phyloP scores from a whole-genome alignment of 208 protist genomes.

The Trypanosoma platydactyli region DNA sequence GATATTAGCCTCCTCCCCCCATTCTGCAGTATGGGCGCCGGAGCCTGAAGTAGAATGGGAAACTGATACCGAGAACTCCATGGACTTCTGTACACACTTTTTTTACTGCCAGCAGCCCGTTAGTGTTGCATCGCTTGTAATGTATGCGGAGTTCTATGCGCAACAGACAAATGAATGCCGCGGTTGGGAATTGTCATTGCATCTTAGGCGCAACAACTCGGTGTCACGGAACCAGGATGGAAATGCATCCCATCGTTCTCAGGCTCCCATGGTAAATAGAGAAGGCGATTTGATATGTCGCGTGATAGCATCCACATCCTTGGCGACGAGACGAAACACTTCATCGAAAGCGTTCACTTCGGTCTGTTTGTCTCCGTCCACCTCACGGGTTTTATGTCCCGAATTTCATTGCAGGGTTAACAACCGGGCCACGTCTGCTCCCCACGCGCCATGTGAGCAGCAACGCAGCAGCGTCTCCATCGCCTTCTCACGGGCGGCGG shows the following conservation, averaged over 20 bases:
- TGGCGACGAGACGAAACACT: conserved; percentile 3
- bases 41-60: not conserved
- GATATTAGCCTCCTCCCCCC: not conserved
- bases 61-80: conserved; percentile 11
- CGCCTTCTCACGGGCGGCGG: not conserved
- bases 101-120: no score
- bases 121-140: not conserved
- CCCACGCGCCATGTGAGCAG: not conserved
- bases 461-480: conserved; percentile 5
- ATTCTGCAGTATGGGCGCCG: not conserved
- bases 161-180: conserved; percentile 23
- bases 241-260: conserved; percentile 15
- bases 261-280: conserved; percentile 5
- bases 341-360: conserved; percentile 8
- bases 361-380: not conserved
- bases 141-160: conserved; percentile 13
- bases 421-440: not conserved
- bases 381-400: not conserved
- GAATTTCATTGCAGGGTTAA: not conserved
- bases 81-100: conserved; percentile 12
- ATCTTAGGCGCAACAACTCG: not conserved
- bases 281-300: not conserved
- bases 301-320: not conserved
- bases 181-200: not conserved
- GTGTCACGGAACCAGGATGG: conserved; percentile 7